Base-by-base conservation (phyloP, 306 rosid species). In the Rosa persica region DNA sequence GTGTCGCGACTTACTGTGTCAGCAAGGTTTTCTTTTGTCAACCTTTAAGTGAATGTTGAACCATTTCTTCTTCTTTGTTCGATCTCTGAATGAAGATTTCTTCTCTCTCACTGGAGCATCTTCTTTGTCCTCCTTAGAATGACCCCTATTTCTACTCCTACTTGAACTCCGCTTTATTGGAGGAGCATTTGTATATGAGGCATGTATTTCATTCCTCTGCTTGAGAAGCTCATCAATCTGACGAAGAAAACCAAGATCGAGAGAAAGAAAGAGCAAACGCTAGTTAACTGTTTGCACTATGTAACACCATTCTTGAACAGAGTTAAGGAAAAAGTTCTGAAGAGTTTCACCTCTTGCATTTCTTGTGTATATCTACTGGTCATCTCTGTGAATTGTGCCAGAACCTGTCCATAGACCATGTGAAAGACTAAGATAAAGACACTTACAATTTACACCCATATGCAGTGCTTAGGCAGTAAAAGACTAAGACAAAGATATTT, bases 381-480 rank as follows among this genome's bases (percentile, higher is more conserved):
- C 97, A 96, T 96, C 85, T 93, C 98, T 0, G 99, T 90, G 72
- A 96, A 96, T 80, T 96, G 99, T 76, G 96, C 87, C 74, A 90
- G 81, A 82, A 96, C 99, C 98, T 96, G 86, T 77, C 46, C 70
- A 89, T 49, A 84, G 34, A 51, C 30, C 51, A 73, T 20, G 46
- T 75, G 70, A 83, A 83, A 61, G 75, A 66, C 19, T n/a, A 70
- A 22, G 67, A 66, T 54, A 77, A 78, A 25, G 60, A 57, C 13
- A 23, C 65, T 51, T 47, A 22, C 25, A 73, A 69, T 73, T 64
- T 36, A 78, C 44, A 72, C 57, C 51, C 51, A 80, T 44, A 72
- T 23, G 71, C 49, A 81, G 43, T 58, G 80, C 67, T 85, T 44
- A 52, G 43, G 67, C n/a, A 30, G 54, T 75, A 69, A 79, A 82